Percentiles rank a stretch among this genome's conserved stretches.
Evolutionary conservation across 352 stramenopile genomes (phyloP).

Genomic region (Elongisporangium undulatum): DNA sequence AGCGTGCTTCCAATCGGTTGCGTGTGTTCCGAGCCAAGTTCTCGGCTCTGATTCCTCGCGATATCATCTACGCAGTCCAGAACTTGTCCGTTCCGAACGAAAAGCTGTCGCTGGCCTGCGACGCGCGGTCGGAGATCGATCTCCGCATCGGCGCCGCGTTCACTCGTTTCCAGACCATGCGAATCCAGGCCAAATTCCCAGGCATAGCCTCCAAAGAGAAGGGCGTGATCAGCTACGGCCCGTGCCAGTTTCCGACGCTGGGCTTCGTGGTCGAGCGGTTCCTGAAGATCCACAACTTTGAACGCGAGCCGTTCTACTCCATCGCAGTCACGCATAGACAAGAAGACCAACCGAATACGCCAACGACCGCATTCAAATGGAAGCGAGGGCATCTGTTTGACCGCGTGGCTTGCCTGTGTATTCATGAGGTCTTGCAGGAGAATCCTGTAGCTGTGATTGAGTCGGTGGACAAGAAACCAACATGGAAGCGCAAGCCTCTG

Average conservation of each 20-base stretch:
- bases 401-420: constrained; percentile 85
- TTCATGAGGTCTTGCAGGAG: constrained; percentile 88
- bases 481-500: constrained; percentile 94
- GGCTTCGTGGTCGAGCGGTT: constrained; percentile 95
- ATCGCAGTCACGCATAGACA: constrained; percentile 88
- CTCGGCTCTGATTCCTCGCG: constrained; percentile 89
- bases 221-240: constrained; percentile 97
- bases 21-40: constrained; percentile 90
- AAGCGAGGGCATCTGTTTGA: constrained; percentile 95
- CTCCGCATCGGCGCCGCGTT: constrained; percentile 93
- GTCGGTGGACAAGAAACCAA: constrained; percentile 63
- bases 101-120: constrained; percentile 77
- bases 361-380: constrained; percentile 94
- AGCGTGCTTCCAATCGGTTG: constrained; percentile 61
- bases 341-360: constrained; percentile 32
- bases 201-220: constrained; percentile 56
- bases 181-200: constrained; percentile 84
- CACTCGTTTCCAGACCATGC: constrained; percentile 95
- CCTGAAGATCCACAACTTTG: constrained; percentile 95
- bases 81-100: constrained; percentile 77
- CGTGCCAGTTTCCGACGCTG: constrained; percentile 99
- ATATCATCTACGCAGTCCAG: constrained; percentile 89
- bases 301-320: constrained; percentile 95
- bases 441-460: constrained; percentile 59
- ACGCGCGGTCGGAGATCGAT: constrained; percentile 94